These are phyloP conservation scores for Sphenostylis stenocarpa DNA, from an alignment of 306 rosid genomes.

Conservation along the genomic window DNA sequence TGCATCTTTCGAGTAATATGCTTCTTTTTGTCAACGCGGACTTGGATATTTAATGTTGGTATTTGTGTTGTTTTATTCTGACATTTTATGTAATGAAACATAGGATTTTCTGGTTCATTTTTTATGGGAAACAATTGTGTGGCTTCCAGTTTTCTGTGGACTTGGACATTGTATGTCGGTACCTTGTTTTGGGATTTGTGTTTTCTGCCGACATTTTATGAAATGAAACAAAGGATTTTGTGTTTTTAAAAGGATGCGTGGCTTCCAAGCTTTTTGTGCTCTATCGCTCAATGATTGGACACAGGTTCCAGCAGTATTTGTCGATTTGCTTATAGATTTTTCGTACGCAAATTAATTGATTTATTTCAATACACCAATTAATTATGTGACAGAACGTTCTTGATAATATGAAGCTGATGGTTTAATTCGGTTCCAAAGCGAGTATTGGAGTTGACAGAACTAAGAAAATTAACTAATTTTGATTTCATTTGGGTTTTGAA, in stretches of 20 bases:
- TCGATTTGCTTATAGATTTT: not conserved
- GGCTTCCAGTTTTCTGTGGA: not conserved
- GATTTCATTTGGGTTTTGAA: not conserved
- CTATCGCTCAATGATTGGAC: conserved; percentile 15
- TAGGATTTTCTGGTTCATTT: not conserved
- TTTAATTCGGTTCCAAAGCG: not conserved
- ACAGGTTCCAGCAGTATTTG: not conserved
- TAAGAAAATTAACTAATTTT: not conserved
- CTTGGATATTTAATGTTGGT: conserved; percentile 18
- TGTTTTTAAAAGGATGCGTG: no score
- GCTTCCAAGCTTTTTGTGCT: not conserved
- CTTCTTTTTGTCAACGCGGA: conserved; percentile 12
- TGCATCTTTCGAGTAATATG: conserved; percentile 10
- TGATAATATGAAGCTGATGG: not conserved
- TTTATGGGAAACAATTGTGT: conserved; percentile 23
- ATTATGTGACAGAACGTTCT: not conserved
- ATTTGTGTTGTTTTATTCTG: conserved; percentile 5
- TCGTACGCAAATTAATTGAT: not conserved
- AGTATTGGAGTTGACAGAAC: not conserved
- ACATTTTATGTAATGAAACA: conserved; percentile 28
- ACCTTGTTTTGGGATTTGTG: not conserved
- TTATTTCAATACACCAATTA: not conserved
- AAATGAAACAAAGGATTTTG: no score
- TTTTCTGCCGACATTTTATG: no score
- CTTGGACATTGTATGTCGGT: conserved; percentile 11